Evolutionary conservation across 805 yeast species (phyloP), one percentile per base, ranked within the genome.

Genomic region (Scheffersomyces ergatensis): DNA sequence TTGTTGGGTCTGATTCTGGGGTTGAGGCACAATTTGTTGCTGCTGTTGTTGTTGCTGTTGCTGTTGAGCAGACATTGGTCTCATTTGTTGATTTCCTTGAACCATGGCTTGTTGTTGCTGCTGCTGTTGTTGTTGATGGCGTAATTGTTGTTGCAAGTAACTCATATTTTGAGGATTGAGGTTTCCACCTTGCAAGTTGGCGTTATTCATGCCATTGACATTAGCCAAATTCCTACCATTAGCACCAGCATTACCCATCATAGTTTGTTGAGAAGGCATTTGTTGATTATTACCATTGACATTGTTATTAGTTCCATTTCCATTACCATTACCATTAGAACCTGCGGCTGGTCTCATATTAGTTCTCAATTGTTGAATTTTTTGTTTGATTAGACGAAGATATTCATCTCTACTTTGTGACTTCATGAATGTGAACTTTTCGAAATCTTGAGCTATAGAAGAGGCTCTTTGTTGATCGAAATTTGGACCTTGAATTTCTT

Each of bases 401-500:
- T 85, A 85, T 45, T 80, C 82, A 39, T 75, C 77, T 48, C 79
- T 78, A 16, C 77, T 67, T 8, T 72, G 70, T 11, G 87, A 71
- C 42, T 79, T 79, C 41, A 73, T 70, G 55, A 73, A 84, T 18
- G 88, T 76, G 49, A 72, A 78, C 43, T 80, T 77, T 55, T 85
- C 93, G 49, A 82, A 83, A 53, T 83, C 87, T 50, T 80, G 83
- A 3, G 89, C 89, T 50, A 80, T 59, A 24, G 54, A 46, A 14
- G 60, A 55, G 15, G 70, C 72, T 38, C 63, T 62, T 36, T 60
- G 64, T 16, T 60, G 60, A 42, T 65, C 66, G 40, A 55, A 65
- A 40, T 49, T 57, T 29, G 58, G 45, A 21, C 50, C 58, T 44
- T 60, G 72, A 38, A 69, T 57, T 18, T 67, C 73, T 44, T 61